A percentile compares a stretch with the other conserved stretches of the same genome.
These are phyloP conservation scores for Flaveria ramosissima DNA, from an alignment of 129 eudicot species.

Conservation along the genomic window DNA sequence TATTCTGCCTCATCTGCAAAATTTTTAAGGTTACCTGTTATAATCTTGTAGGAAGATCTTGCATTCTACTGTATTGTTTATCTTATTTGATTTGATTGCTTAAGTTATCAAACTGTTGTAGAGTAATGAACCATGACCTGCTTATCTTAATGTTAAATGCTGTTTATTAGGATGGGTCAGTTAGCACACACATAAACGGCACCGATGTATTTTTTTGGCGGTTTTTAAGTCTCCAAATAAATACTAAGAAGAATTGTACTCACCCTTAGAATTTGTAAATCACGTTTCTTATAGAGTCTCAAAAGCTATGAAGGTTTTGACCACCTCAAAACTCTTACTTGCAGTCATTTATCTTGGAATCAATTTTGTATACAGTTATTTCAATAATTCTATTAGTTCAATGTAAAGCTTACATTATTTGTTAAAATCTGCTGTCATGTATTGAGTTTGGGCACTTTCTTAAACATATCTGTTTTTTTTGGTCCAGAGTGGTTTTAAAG, in stretches of 20 bases:
- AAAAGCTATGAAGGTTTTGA: background rate
- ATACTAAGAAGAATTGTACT: too few relatives aligned
- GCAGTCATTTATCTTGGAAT: background rate
- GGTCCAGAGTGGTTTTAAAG: conserved; percentile 72
- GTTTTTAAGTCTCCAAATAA: too few relatives aligned
- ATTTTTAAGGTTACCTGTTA: background rate
- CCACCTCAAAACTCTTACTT: background rate
- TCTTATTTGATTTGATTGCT: background rate
- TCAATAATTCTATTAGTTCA: conserved; percentile 19
- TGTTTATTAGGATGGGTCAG: background rate
- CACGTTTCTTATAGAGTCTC: background rate
- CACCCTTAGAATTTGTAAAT: background rate
- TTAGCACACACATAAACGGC: too few relatives aligned
- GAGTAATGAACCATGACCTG: background rate
- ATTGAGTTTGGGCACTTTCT: background rate
- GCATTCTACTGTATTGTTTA: background rate
- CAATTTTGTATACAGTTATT: background rate
- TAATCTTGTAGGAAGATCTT: background rate
- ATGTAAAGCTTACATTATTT: background rate
- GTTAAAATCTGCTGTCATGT: background rate
- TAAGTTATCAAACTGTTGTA: background rate
- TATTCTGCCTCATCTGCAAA: background rate
- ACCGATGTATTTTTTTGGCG: too few relatives aligned
- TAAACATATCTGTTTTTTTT: conserved; percentile 16
- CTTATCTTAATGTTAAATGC: conserved; percentile 7